Evolutionary conservation across 2,329 filamentous ascomycete genomes (phyloP).

Genomic region (Hysterium pulicare): DNA sequence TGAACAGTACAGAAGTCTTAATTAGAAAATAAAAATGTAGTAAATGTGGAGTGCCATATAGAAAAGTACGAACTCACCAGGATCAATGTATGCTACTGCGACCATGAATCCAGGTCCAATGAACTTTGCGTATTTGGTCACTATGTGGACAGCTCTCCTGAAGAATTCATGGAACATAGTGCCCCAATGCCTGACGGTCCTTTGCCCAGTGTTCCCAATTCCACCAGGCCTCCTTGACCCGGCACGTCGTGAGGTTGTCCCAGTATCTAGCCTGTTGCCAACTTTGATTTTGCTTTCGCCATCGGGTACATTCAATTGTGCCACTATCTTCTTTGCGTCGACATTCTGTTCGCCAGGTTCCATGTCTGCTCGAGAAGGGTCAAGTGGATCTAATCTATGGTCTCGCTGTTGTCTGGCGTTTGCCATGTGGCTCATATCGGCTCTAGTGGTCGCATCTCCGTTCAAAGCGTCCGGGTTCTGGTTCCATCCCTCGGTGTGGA

Average conservation of each 20-base stretch:
- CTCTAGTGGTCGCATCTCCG: conserved; percentile 59
- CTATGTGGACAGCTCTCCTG: conserved; percentile 10
- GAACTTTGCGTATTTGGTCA: conserved; percentile 55
- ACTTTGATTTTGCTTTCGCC: conserved; percentile 7
- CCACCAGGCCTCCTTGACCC: conserved; percentile 1
- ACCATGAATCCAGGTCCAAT: conserved; percentile 66
- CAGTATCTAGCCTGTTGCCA: conserved; percentile 5
- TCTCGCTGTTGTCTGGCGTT: conserved; percentile 55
- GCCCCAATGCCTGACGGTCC: not conserved
- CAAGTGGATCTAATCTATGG: conserved; percentile 21
- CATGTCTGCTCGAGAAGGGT: conserved; percentile 9
- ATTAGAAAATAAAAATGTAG: too few species aligned
- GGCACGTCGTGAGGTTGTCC: not conserved
- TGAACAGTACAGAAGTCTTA: too few species aligned
- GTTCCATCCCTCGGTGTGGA: conserved; percentile 55
- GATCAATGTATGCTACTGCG: conserved; percentile 50
- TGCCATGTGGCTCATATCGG: conserved; percentile 59
- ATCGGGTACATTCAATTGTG: conserved; percentile 5
- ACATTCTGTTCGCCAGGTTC: conserved; percentile 8
- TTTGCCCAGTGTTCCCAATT: conserved; percentile 2
- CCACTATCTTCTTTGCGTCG: conserved; percentile 6
- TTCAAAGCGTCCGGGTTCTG: conserved; percentile 58
- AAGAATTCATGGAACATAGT: conserved; percentile 3
- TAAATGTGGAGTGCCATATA: too few species aligned
- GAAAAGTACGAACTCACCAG: conserved; percentile 27